Conservation (phyloP, 768 basidiomycete species). For the Podaxis pistillaris region DNA sequence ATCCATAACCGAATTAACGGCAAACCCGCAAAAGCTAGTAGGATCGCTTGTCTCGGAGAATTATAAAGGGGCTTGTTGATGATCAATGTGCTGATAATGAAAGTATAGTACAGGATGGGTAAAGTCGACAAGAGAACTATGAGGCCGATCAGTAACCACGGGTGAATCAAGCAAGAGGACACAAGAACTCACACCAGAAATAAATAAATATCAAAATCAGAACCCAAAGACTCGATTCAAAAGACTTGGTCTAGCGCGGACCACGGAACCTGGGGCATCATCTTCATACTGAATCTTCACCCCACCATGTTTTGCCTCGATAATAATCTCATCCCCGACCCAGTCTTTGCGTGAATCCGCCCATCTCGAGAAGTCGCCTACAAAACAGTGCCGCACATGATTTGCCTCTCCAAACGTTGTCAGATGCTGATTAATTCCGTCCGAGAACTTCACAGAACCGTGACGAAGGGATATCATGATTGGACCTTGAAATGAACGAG, state of each 20-base stretch:
- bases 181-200: background rate
- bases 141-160: background rate
- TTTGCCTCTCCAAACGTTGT: conserved; percentile 33
- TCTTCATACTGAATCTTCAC: conserved; percentile 38
- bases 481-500: conserved; percentile 39
- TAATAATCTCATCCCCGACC: conserved; percentile 37
- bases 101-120: conserved; percentile 3
- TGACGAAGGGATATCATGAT: conserved; percentile 32
- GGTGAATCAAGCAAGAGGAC: background rate
- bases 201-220: conserved; percentile 34
- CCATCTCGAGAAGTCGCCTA: conserved; percentile 38
- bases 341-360: conserved; percentile 27
- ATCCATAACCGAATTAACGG: background rate
- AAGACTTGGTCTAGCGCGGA: conserved; percentile 51
- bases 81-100: background rate
- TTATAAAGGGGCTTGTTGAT: background rate
- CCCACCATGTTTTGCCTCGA: conserved; percentile 35
- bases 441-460: conserved; percentile 33
- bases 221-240: conserved; percentile 48
- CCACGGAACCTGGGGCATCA: conserved; percentile 25
- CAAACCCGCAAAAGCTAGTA: background rate
- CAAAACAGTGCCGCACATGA: conserved; percentile 33
- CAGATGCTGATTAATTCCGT: conserved; percentile 26
- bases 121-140: background rate
- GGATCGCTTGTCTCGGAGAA: background rate